Evolutionary conservation across 306 rosid genomes (phyloP), one percentile per base, ranked within the genome.

Genomic region (Acacia melanoxylon): DNA sequence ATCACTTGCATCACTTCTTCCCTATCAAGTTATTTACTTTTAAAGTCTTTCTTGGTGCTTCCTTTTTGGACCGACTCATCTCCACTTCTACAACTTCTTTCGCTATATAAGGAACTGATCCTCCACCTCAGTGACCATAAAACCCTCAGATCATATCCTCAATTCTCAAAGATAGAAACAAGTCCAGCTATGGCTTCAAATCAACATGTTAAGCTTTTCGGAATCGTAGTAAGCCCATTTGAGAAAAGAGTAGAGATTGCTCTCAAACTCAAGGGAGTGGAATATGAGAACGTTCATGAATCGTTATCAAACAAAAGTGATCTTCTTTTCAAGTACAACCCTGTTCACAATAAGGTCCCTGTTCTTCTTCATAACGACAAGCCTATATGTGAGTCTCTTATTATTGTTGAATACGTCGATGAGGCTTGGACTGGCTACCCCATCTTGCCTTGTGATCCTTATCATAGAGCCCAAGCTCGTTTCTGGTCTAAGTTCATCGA

Each of bases 181-280:
- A 54, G 8, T 52, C 1, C 59, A 15, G 24, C 59, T 22, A 4
- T 82, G 85, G 81, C 77, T 13, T 72, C 74, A 25, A 14, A 63
- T 5, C 11, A 79, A 33, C 87, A 81, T 19, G 80, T 85, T 78
- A 79, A 79, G 79, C 48, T 85, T 24, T 69, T 75, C 11, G 86
- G 89, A 29, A 1, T 51, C 8, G 22, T 16, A 16, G 22, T 8
- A 16, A 51, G 59, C 59, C 59, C 59, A 51, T 5, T 6, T 51
- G 24, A 19, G 25, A 2, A 1, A 5, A 84, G 86, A 52, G 85
- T 80, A 10, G 85, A 82, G 12, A 51, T 85, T 9, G 91, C 90
- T 54, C 86, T 89, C 81, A 85, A 82, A 56, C 71, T 89, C 40
- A 91, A 89, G 73, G 91, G 88, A 22, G 74, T 89, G 0, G 46